phyloP scores from a whole-genome alignment of 148 eudicot genomes.

The Polygonum aviculare region DNA sequence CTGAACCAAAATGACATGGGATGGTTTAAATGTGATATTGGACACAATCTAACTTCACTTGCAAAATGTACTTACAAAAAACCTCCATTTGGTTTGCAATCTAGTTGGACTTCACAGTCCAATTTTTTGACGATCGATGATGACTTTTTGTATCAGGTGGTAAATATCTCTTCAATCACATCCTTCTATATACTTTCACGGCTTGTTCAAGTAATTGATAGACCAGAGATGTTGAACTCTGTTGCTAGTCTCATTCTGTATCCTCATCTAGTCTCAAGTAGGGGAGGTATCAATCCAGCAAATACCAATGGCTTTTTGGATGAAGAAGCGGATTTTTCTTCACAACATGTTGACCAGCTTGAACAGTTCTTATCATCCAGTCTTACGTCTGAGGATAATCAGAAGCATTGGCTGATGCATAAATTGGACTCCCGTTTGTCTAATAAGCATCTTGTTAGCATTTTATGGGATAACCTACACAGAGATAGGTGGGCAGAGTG shows the following conservation, averaged over 20 bases:
- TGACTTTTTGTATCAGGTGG: constrained; percentile 24
- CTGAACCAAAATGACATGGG: not conserved
- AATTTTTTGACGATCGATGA: not conserved
- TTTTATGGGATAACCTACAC: constrained; percentile 15
- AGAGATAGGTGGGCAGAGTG: constrained; percentile 24
- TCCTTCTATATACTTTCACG: constrained; percentile 33
- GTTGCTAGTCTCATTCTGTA: constrained; percentile 44
- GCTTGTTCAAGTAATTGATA: constrained; percentile 43
- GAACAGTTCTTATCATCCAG: constrained; percentile 16
- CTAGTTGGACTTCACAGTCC: no score
- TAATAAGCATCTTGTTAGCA: constrained; percentile 16
- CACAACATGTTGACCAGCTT: constrained; percentile 15
- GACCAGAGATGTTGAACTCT: constrained; percentile 30
- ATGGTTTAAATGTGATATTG: not conserved
- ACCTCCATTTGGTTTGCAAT: not conserved
- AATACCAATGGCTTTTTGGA: constrained; percentile 11
- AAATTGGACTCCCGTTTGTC: constrained; percentile 19
- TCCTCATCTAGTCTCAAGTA: constrained; percentile 23
- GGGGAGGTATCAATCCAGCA: constrained; percentile 14
- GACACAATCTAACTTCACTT: not conserved
- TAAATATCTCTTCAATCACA: constrained; percentile 27
- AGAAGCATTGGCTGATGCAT: constrained; percentile 19
- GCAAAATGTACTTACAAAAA: not conserved
- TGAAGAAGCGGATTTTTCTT: constrained; percentile 16
- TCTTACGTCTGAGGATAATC: constrained; percentile 18